Conservation (phyloP, 2,329 filamentous ascomycete species). For the Dactylellina leptospora region DNA sequence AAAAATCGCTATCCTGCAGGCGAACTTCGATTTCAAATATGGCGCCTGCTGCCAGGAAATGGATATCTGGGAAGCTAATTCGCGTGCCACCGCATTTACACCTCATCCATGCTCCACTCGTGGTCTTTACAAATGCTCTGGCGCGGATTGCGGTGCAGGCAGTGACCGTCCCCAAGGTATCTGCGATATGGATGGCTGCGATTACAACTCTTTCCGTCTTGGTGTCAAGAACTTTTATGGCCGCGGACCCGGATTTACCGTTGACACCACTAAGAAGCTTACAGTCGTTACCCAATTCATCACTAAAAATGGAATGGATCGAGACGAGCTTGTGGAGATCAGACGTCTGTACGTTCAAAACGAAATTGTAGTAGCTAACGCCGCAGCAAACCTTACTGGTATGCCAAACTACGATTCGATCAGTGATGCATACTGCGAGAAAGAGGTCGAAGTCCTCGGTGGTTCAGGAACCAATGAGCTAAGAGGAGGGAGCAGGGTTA, state of each 20-base stretch:
- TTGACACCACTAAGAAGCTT: constrained; percentile 62
- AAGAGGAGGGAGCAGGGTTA: constrained; percentile 31
- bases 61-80: constrained; percentile 68
- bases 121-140: constrained; percentile 66
- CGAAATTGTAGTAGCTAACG: constrained; percentile 64
- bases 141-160: constrained; percentile 66
- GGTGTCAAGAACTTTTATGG: constrained; percentile 57
- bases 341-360: constrained; percentile 65
- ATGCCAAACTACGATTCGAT: constrained; percentile 60
- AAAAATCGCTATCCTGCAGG: constrained; percentile 27
- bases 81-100: constrained; percentile 71
- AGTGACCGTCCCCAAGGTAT: constrained; percentile 58
- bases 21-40: constrained; percentile 61
- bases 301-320: constrained; percentile 59
- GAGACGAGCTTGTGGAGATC: constrained; percentile 63
- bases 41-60: constrained; percentile 68
- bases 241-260: constrained; percentile 56
- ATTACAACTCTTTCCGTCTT: constrained; percentile 62
- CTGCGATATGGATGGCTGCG: constrained; percentile 64
- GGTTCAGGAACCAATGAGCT: constrained; percentile 27
- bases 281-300: constrained; percentile 67
- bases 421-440: constrained; percentile 60
- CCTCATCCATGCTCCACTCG: constrained; percentile 70
- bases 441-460: constrained; percentile 19
- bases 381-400: constrained; percentile 58